A percentile compares a stretch with the other conserved stretches of the same genome.
Evolutionary conservation across 495 filamentous ascomycete genomes (phyloP).

Genomic region (Hypoxylon rickii): DNA sequence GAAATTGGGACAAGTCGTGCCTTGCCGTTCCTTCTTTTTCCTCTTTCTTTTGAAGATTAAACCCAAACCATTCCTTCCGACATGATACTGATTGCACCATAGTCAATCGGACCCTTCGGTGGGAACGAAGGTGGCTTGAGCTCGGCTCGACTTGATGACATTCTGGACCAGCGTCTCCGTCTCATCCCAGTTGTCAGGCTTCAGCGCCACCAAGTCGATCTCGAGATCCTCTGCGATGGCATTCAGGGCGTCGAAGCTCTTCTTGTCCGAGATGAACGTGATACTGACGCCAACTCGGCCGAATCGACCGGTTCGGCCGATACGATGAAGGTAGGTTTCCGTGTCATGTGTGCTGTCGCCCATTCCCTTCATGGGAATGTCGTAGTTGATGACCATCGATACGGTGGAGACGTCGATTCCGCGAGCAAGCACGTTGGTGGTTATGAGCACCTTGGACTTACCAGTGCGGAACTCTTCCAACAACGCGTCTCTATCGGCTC

Average conservation of each 20-base stretch:
- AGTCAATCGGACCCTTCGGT: constrained; percentile 31
- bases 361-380: constrained; percentile 64
- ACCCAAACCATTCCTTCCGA: no score
- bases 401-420: constrained; percentile 97
- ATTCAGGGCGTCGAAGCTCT: constrained; percentile 74
- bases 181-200: constrained; percentile 76
- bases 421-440: constrained; percentile 94
- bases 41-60: no score
- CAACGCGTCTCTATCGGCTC: constrained; percentile 77
- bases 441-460: constrained; percentile 93
- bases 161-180: constrained; percentile 82
- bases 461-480: constrained; percentile 88
- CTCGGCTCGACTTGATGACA: constrained; percentile 79
- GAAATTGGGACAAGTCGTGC: no score
- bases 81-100: no score
- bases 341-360: constrained; percentile 66
- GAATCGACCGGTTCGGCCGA: constrained; percentile 95
- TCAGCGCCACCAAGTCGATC: constrained; percentile 57
- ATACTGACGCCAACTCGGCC: constrained; percentile 96
- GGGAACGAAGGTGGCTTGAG: constrained; percentile 63
- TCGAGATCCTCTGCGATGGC: constrained; percentile 73
- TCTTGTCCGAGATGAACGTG: constrained; percentile 81
- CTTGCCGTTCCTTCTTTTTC: no score
- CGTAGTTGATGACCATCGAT: constrained; percentile 97
- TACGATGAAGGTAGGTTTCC: constrained; percentile 97